Base-by-base conservation (phyloP, 495 filamentous ascomycete species). In the Geopyxis carbonaria region DNA sequence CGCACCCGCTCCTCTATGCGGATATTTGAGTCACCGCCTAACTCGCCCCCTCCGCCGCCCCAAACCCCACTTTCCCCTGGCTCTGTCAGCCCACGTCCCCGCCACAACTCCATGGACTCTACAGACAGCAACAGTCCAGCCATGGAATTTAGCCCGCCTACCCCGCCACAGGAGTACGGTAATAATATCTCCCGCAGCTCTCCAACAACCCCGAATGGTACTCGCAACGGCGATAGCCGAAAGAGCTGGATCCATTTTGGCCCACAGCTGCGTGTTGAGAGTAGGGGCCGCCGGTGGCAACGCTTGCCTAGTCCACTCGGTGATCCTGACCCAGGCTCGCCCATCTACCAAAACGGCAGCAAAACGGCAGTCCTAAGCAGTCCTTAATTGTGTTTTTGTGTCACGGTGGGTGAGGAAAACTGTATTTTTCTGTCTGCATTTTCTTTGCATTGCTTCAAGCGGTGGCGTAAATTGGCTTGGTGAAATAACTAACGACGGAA, bases 271-370 rank as follows among this genome's bases (percentile, higher is more conserved):
- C 43, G 38, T 19, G 44, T 45, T 0, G 52, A 50, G 43, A 31
- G 28, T 18, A 36, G 40, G 19, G 38, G 41, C 5, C 34, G 35
- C 8, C 31, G 39, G 23, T 54, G 45, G 38, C 31, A 49, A 20
- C 43, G 45, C 7, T 23, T 46, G 18, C 57, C 58, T 9, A 59
- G 48, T 30, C 51, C 51, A 9, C 31, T 52, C 15, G 43, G n/a
- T n/a, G n/a, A n/a, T n/a, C n/a, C n/a, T n/a, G n/a, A n/a, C n/a
- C n/a, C n/a, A n/a, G n/a, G n/a, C n/a, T n/a, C n/a, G n/a, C n/a
- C n/a, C n/a, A n/a, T n/a, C n/a, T n/a, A n/a, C n/a, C n/a, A n/a
- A n/a, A n/a, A n/a, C n/a, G n/a, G n/a, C n/a, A n/a, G n/a, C n/a
- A n/a, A n/a, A n/a, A n/a, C n/a, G n/a, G n/a, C n/a, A n/a, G n/a